A percentile compares a stretch with the other conserved stretches of the same genome.
These are phyloP conservation scores for Diplodia seriata DNA, from an alignment of 2,329 filamentous ascomycete species.

Conservation along the genomic window DNA sequence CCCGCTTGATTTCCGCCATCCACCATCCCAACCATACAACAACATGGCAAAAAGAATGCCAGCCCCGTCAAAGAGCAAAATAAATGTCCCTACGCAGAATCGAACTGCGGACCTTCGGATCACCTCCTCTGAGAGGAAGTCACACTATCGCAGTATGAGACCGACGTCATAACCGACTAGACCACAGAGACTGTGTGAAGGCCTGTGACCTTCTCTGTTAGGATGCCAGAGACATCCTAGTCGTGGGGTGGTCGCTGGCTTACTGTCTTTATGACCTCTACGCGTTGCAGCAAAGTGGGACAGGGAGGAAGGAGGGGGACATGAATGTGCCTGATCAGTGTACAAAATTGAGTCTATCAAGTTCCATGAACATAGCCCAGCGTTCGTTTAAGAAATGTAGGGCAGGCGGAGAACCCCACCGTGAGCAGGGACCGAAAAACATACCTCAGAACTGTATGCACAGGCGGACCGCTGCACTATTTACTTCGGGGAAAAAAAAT, in stretches of 20 bases:
- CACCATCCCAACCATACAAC: not conserved
- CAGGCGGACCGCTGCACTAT: too few relatives aligned
- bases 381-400: not conserved
- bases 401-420: not conserved
- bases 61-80: constrained; percentile 3
- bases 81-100: constrained; percentile 28
- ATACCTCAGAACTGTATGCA: too few relatives aligned
- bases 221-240: not conserved
- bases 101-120: constrained; percentile 31
- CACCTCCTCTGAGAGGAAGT: constrained; percentile 27
- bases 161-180: constrained; percentile 33
- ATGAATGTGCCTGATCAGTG: too few relatives aligned
- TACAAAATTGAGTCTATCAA: too few relatives aligned
- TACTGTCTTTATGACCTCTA: not conserved
- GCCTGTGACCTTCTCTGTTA: constrained; percentile 1
- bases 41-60: not conserved
- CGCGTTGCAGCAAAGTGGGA: too few relatives aligned
- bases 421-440: not conserved
- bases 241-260: not conserved
- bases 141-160: constrained; percentile 26
- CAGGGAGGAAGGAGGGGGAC: too few relatives aligned
- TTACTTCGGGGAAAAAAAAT: not conserved
- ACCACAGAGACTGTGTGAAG: constrained; percentile 18
- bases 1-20: not conserved
- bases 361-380: not conserved